These are phyloP conservation scores for Globisporangium alternatum DNA, from an alignment of 352 stramenopile genomes.

Conservation along the genomic window DNA sequence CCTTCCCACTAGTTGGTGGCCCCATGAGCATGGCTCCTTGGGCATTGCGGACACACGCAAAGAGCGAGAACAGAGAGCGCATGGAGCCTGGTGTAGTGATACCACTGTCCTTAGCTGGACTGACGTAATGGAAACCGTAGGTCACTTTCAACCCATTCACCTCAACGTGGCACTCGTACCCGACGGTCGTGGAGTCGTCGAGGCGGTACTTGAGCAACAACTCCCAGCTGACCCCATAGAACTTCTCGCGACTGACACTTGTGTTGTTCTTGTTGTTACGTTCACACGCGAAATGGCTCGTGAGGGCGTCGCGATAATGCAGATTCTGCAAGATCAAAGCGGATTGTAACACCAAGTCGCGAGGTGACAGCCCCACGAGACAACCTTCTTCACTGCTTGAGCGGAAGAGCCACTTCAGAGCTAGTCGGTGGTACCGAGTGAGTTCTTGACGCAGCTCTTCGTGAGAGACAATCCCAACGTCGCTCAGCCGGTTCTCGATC, in stretches of 20 bases:
- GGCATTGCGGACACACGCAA: constrained; percentile 35
- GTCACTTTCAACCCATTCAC: constrained; percentile 42
- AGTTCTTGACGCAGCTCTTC: constrained; percentile 8
- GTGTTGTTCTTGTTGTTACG: background rate
- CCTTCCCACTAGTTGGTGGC: constrained; percentile 28
- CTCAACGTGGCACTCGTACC: constrained; percentile 61
- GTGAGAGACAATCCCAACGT: background rate
- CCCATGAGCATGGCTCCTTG: constrained; percentile 31
- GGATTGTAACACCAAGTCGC: constrained; percentile 27
- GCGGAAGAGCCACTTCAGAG: constrained; percentile 6
- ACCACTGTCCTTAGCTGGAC: constrained; percentile 18
- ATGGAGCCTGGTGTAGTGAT: constrained; percentile 47
- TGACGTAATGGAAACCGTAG: constrained; percentile 69
- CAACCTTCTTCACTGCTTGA: too few relatives aligned
- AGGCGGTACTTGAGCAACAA: constrained; percentile 62
- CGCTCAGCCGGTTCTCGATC: constrained; percentile 24
- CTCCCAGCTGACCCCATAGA: constrained; percentile 30
- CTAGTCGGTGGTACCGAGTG: background rate
- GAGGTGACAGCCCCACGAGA: background rate
- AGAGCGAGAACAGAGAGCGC: constrained; percentile 51
- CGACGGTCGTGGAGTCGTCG: constrained; percentile 55
- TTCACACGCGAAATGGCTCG: constrained; percentile 23
- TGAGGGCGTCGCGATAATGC: constrained; percentile 47
- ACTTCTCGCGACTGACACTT: background rate
- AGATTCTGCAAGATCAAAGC: constrained; percentile 49